Evolutionary conservation across 495 filamentous ascomycete genomes (phyloP).

Genomic region (Aspergillus taichungensis): DNA sequence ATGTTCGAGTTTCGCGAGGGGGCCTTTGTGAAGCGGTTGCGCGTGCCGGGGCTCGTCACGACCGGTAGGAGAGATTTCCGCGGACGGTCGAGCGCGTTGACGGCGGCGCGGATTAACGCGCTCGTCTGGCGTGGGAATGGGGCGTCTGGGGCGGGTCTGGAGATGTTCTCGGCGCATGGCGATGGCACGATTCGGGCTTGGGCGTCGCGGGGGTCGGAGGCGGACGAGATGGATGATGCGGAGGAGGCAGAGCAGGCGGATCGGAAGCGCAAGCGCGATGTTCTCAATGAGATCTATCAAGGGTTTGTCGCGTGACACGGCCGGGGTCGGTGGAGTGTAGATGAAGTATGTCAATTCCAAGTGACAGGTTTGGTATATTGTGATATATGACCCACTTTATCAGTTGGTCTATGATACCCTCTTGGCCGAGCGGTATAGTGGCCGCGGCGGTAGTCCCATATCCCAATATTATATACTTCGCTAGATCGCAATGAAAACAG

Average conservation of each 20-base stretch:
- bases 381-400: no score
- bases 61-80: constrained; percentile 24
- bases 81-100: constrained; percentile 26
- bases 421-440: no score
- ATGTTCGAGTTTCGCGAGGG: constrained; percentile 69
- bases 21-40: constrained; percentile 57
- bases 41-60: constrained; percentile 45
- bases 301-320: constrained; percentile 14
- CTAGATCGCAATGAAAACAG: no score
- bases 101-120: constrained; percentile 53
- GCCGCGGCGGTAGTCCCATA: no score
- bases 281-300: constrained; percentile 39
- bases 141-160: constrained; percentile 35
- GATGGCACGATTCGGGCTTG: constrained; percentile 45
- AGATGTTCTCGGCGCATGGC: constrained; percentile 45
- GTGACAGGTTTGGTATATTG: no score
- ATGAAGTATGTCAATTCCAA: no score
- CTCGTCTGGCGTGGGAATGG: constrained; percentile 60
- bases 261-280: constrained; percentile 44
- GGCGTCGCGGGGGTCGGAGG: constrained; percentile 48
- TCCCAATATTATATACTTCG: no score
- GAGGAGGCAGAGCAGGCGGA: constrained; percentile 29
- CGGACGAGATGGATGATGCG: constrained; percentile 35
- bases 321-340: no score
- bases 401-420: no score